Base-by-base conservation (phyloP, 2,329 filamentous ascomycete genomes). In the Corniculantispora saksenae region DNA sequence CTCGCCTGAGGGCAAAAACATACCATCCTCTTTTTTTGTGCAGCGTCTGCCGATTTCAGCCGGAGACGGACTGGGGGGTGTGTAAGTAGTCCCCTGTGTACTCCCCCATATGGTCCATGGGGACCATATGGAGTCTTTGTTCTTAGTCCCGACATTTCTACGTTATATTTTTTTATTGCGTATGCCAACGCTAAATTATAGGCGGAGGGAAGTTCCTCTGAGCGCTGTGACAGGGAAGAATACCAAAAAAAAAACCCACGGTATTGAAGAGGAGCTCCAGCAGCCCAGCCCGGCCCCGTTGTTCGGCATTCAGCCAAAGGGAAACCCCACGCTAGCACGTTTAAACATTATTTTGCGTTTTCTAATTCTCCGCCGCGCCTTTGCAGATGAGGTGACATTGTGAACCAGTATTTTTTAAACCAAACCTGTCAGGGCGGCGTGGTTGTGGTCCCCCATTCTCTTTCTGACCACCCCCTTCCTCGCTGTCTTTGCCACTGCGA, bases 21-120 rank as follows among this genome's bases (percentile, higher is more conserved):
- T 63, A 51, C 43, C 61, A 56, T 56, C 15, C 35, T 21, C n/a
- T n/a, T n/a, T n/a, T n/a, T n/a, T 10, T 9, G 3, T 48, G 40
- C 61, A 63, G 51, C 29, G n/a, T 55, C 61, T 63, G 61, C 61
- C 61, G 61, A 63, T 63, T 63, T 63, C 61, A 63, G 61, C 61
- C 61, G 61, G 54, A n/a, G n/a, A n/a, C n/a, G n/a, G 35, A 63
- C 51, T 23, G 61, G 61, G 59, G 38, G 38, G n/a, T n/a, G n/a
- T n/a, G n/a, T n/a, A n/a, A n/a, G n/a, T n/a, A n/a, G n/a, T n/a
- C n/a, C n/a, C n/a, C n/a, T n/a, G n/a, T n/a, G n/a, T n/a, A n/a
- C n/a, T n/a, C n/a, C n/a, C n/a, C n/a, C n/a, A n/a, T n/a, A 19
- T 43, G 38, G 50, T 55, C 35, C 50, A 56, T 56, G 51, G 38